phyloP scores from a whole-genome alignment of 371 early-diverging fungal species.

The Nematocida homosporus region DNA sequence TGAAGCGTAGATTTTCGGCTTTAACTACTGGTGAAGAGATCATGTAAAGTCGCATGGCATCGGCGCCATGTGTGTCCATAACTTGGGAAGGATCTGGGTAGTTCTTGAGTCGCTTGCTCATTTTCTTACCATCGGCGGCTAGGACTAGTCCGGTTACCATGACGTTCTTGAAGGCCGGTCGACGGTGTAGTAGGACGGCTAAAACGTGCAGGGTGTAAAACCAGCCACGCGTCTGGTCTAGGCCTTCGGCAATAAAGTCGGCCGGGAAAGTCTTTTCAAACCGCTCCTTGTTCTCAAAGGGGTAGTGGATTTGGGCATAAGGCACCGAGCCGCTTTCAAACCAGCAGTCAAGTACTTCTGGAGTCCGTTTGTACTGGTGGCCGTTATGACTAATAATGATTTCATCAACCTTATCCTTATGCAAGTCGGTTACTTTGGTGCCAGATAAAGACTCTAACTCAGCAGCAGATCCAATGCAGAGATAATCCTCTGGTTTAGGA shows the following conservation, averaged over 20 bases:
- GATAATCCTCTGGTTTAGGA: constrained; percentile 73
- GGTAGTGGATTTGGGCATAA: constrained; percentile 97
- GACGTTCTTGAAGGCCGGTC: constrained; percentile 96
- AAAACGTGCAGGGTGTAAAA: constrained; percentile 98
- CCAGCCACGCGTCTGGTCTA: constrained; percentile 99
- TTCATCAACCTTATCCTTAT: constrained; percentile 90
- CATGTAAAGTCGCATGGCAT: constrained; percentile 87
- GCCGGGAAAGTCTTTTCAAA: constrained; percentile 89
- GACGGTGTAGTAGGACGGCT: constrained; percentile 90
- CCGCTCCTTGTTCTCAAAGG: constrained; percentile 71
- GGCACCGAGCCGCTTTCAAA: constrained; percentile 96
- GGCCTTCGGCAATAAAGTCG: constrained; percentile 98
- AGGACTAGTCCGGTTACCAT: constrained; percentile 96
- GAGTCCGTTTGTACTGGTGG: constrained; percentile 76
- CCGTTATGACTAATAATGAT: constrained; percentile 84
- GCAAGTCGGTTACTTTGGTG: constrained; percentile 75
- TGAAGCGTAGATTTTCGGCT: constrained; percentile 90
- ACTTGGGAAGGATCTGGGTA: constrained; percentile 90
- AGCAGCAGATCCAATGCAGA: constrained; percentile 86
- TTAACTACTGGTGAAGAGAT: constrained; percentile 98
- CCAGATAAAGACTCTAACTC: constrained; percentile 79
- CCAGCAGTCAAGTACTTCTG: constrained; percentile 99
- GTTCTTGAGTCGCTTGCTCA: constrained; percentile 98
- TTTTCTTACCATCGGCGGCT: constrained; percentile 98
- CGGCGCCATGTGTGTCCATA: constrained; percentile 88